Base-by-base conservation (phyloP, 2,329 filamentous ascomycete species). In the Cladosporium colombiae region DNA sequence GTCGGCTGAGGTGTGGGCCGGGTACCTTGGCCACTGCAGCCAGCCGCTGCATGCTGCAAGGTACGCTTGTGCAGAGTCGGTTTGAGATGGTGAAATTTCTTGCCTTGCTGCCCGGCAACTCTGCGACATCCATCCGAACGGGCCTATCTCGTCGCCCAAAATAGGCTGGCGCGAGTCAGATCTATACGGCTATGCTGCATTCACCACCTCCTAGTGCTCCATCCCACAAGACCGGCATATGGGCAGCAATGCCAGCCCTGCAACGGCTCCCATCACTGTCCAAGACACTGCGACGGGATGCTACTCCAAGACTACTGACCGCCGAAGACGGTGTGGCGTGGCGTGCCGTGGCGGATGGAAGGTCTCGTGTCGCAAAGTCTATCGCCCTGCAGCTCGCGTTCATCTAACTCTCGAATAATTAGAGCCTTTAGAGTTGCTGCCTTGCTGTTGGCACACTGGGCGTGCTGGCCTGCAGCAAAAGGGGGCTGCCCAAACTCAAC, bases 21-120 rank as follows among this genome's bases (percentile, higher is more conserved):
- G 40, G 40, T 46, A 46, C 40, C 40, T 46, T 21, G n/a, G 50
- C 25, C 8, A 14, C 31, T 31, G 49, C 49, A 61, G 59, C 59
- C 59, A 50, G 27, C 59, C 50, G 61, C 52, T 23, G 59, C 59
- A 35, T 6, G 27, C 58, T 61, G 40, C 58, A 61, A 60, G 58
- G 40, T 46, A 46, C 40, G 21, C 6, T 56, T 49, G 40, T 61
- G 58, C 58, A 61, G 58, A 61, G 7, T 25, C 21, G 14, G 25
- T 53, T 50, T 53, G 50, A 10, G 50, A 53, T 33, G 5, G 50
- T 55, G 29, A 55, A 55, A 55, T 55, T 55, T 55, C 52, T 29
- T 33, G 52, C 27, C 50, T 53, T 44, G 37, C 37, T 44, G 37
- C 40, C 40, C 40, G 40, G 40, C 40, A 46, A 11, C 40, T 46